These are phyloP conservation scores for Solanum tarijense DNA, from an alignment of 257 asterid species.

Conservation along the genomic window DNA sequence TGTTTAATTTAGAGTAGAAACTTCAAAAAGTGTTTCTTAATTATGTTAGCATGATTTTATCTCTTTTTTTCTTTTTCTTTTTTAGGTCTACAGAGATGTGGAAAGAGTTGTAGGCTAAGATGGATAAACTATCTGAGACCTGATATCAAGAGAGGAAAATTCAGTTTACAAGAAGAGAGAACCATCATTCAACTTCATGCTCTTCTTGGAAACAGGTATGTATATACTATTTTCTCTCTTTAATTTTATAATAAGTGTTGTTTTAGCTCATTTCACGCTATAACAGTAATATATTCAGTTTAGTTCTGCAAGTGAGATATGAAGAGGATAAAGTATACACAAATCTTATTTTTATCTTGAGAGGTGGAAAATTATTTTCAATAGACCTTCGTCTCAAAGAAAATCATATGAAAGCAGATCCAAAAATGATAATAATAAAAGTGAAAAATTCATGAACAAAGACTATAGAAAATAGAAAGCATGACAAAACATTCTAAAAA, in stretches of 20 bases:
- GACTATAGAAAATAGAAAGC: neutral
- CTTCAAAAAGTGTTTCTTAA: neutral
- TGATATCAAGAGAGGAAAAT: constrained; percentile 17
- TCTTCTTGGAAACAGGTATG: constrained; percentile 25
- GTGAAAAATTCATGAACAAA: neutral
- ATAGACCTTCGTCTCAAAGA: neutral
- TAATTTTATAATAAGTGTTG: neutral
- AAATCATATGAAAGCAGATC: neutral
- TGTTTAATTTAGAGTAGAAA: neutral
- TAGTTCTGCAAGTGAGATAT: neutral
- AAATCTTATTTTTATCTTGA: neutral
- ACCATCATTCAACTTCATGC: constrained; percentile 28
- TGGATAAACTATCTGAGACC: constrained; percentile 23
- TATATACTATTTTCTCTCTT: neutral
- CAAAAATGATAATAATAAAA: too few relatives aligned
- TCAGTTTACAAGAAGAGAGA: constrained; percentile 17
- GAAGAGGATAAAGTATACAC: rapidly evolving
- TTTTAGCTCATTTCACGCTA: neutral
- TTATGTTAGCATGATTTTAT: neutral
- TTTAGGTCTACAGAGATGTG: constrained; percentile 15
- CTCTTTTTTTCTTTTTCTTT: neutral
- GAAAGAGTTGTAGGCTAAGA: constrained; percentile 22
- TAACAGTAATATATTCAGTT: neutral
- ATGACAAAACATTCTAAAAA: neutral
- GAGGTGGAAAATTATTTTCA: neutral